Conservation (phyloP, 2,329 filamentous ascomycete species). For the Fusarium humuli region DNA sequence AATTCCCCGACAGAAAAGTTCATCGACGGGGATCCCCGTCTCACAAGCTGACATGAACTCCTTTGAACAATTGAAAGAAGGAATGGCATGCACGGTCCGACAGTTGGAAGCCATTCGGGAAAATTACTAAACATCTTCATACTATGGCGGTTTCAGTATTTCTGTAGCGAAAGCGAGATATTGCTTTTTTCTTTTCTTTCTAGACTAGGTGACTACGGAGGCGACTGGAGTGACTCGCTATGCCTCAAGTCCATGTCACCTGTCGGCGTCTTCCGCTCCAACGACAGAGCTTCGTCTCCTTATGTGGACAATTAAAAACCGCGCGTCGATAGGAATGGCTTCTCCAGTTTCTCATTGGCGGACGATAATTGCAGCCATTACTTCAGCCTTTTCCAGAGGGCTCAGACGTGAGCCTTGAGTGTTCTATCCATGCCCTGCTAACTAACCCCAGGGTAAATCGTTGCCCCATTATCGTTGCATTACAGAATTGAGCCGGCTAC, state of each 20-base stretch:
- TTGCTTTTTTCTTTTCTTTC: background rate
- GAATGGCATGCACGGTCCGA: constrained; percentile 23
- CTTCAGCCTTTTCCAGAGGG: constrained; percentile 6
- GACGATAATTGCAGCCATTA: background rate
- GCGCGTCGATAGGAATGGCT: constrained; percentile 1
- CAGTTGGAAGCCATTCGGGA: constrained; percentile 9
- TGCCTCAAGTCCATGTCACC: constrained; percentile 6
- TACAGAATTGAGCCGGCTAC: constrained; percentile 16
- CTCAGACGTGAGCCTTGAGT: constrained; percentile 34
- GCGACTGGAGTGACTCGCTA: constrained; percentile 18
- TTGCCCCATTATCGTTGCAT: constrained; percentile 27
- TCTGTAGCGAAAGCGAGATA: background rate
- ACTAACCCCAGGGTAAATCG: constrained; percentile 29
- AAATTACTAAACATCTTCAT: constrained; percentile 24
- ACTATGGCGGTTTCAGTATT: constrained; percentile 32
- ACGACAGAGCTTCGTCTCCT: constrained; percentile 2
- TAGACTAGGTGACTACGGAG: background rate
- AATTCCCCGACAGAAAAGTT: constrained; percentile 21
- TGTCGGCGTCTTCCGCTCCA: constrained; percentile 14
- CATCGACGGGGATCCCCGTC: constrained; percentile 6
- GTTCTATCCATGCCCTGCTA: constrained; percentile 20
- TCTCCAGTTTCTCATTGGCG: constrained; percentile 22
- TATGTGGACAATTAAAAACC: constrained; percentile 23
- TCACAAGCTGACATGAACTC: background rate
- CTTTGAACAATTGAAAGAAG: background rate